Percentiles rank a stretch among this genome's conserved stretches.
These are phyloP conservation scores for Blumeriella jaapii DNA, from an alignment of 2,329 filamentous ascomycete species.

Conservation along the genomic window DNA sequence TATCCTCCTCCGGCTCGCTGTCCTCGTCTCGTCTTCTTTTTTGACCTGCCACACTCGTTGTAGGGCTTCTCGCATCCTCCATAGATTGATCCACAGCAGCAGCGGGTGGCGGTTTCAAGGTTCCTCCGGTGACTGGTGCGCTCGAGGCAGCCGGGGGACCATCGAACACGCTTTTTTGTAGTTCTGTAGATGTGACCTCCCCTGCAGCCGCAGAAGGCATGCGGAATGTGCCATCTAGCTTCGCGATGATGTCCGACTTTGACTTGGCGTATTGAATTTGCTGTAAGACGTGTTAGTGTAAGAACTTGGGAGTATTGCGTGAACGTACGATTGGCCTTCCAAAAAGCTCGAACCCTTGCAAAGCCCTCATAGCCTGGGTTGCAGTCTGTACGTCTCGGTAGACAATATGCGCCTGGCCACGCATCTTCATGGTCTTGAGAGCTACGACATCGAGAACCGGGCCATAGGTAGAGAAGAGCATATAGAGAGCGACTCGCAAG, in stretches of 20 bases:
- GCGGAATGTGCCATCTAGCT: slow-evolving; percentile 83
- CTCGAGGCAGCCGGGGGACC: slow-evolving; percentile 39
- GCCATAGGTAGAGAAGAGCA: slow-evolving; percentile 88
- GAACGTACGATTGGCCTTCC: slow-evolving; percentile 68
- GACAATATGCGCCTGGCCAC: slow-evolving; percentile 87
- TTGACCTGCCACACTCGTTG: slow-evolving; percentile 40
- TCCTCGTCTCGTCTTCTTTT: slow-evolving; percentile 59
- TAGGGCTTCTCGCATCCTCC: slow-evolving; percentile 41
- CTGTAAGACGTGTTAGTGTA: slow-evolving; percentile 34
- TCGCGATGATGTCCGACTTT: slow-evolving; percentile 78
- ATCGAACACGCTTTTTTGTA: slow-evolving; percentile 73
- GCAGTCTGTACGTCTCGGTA: slow-evolving; percentile 85
- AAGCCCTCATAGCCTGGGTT: slow-evolving; percentile 81
- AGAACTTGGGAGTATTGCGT: neutral
- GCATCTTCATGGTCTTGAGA: slow-evolving; percentile 83
- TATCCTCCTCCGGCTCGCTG: slow-evolving; percentile 61
- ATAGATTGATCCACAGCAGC: slow-evolving; percentile 35
- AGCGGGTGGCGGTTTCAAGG: slow-evolving; percentile 36
- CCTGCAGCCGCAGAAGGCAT: slow-evolving; percentile 47
- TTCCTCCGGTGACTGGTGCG: slow-evolving; percentile 30
- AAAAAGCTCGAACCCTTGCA: slow-evolving; percentile 79
- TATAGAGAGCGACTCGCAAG: slow-evolving; percentile 77
- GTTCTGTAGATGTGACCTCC: slow-evolving; percentile 54
- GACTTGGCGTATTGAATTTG: slow-evolving; percentile 85
- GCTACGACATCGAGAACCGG: slow-evolving; percentile 85